Conservation (phyloP, 176 grass and related monocot genomes). For the Pharus latifolius region DNA sequence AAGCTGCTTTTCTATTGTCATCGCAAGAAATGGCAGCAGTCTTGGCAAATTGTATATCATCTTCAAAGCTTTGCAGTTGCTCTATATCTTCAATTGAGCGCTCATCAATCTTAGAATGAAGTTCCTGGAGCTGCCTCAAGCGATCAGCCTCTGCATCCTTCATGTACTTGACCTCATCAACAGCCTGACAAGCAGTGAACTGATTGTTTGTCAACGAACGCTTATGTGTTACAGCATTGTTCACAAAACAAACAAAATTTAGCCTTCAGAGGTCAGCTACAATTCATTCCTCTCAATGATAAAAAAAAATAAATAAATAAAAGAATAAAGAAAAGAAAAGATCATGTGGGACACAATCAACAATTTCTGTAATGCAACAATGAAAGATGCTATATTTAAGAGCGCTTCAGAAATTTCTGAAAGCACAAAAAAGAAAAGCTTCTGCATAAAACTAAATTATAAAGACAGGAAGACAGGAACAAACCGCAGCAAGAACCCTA, state of each 20-base stretch:
- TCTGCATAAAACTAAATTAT: slow-evolving; percentile 14
- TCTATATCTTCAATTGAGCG: slow-evolving; percentile 45
- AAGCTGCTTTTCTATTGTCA: slow-evolving; percentile 69
- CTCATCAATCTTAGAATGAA: slow-evolving; percentile 67
- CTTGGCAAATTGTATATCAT: slow-evolving; percentile 76
- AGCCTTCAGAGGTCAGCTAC: background rate
- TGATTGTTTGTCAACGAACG: slow-evolving; percentile 8
- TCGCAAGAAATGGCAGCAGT: slow-evolving; percentile 66
- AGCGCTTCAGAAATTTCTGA: slow-evolving; percentile 5
- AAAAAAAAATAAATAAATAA: no score
- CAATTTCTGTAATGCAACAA: background rate
- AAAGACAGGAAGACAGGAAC: slow-evolving; percentile 27
- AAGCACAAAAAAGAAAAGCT: slow-evolving; percentile 1
- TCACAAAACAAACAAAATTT: background rate
- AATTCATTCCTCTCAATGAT: background rate
- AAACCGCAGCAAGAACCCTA: slow-evolving; percentile 64
- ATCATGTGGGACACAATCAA: background rate
- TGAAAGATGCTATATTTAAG: background rate
- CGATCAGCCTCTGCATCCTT: slow-evolving; percentile 61
- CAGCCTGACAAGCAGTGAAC: slow-evolving; percentile 39
- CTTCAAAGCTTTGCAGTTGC: slow-evolving; percentile 68
- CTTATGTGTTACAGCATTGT: slow-evolving; percentile 13
- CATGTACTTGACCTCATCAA: slow-evolving; percentile 79
- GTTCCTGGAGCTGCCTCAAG: slow-evolving; percentile 79
- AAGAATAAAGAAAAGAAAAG: background rate